Conservation (phyloP, 176 grass and related monocot species). For the Eragrostis nindensis region DNA sequence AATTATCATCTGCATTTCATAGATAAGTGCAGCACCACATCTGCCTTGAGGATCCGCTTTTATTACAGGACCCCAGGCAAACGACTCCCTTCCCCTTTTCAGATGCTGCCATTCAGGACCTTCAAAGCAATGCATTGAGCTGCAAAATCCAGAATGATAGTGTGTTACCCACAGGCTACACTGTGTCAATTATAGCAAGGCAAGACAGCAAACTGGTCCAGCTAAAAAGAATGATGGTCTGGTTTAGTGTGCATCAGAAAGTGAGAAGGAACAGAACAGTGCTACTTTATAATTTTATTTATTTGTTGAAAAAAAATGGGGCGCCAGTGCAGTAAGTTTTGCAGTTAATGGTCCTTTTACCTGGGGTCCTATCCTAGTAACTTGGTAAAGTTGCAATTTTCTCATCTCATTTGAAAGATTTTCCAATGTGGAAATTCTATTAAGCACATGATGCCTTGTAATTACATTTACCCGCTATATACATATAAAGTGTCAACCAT, state of each 20-base stretch:
- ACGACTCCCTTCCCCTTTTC: slow-evolving; percentile 95
- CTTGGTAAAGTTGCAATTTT: neutral
- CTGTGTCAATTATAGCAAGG: neutral
- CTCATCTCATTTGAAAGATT: neutral
- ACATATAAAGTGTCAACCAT: too few relatives aligned
- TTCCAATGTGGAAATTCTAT: neutral
- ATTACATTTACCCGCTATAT: neutral
- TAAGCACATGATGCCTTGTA: neutral
- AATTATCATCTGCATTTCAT: slow-evolving; percentile 83
- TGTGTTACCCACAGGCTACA: neutral
- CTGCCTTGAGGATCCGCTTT: slow-evolving; percentile 87
- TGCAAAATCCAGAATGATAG: slow-evolving; percentile 48
- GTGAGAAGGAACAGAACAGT: neutral
- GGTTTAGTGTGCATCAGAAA: slow-evolving; percentile 15
- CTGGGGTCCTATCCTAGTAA: neutral
- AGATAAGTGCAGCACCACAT: slow-evolving; percentile 79
- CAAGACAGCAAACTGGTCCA: slow-evolving; percentile 38
- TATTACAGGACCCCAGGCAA: slow-evolving; percentile 83
- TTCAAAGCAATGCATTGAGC: slow-evolving; percentile 99
- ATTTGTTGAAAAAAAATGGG: neutral
- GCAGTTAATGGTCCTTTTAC: neutral
- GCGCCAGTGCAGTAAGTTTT: neutral
- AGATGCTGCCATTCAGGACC: slow-evolving; percentile 91
- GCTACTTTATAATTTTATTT: neutral
- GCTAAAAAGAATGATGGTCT: neutral